phyloP scores from a whole-genome alignment of 352 stramenopile genomes.

The Phytophthora citrophthora region DNA sequence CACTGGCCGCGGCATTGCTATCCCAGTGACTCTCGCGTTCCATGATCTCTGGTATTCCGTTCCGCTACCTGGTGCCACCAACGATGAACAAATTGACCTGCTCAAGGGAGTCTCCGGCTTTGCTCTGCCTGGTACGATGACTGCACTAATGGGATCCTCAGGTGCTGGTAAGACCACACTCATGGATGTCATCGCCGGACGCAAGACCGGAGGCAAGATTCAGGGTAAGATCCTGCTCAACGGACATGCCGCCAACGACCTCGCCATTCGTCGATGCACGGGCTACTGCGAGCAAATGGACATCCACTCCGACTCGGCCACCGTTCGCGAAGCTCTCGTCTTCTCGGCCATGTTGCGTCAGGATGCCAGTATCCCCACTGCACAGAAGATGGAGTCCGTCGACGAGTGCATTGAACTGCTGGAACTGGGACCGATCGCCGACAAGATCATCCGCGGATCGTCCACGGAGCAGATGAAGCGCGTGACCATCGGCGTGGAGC shows the following conservation, averaged over 20 bases:
- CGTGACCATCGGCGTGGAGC: slow-evolving; percentile 54
- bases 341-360: slow-evolving; percentile 87
- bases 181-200: slow-evolving; percentile 33
- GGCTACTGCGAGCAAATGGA: slow-evolving; percentile 13
- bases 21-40: slow-evolving; percentile 47
- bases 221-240: slow-evolving; percentile 87
- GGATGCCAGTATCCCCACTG: slow-evolving; percentile 32
- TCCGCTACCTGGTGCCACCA: slow-evolving; percentile 25
- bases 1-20: slow-evolving; percentile 23
- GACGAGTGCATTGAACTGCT: slow-evolving; percentile 43
- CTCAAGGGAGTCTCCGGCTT: slow-evolving; percentile 54
- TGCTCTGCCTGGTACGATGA: slow-evolving; percentile 49
- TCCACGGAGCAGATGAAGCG: slow-evolving; percentile 57
- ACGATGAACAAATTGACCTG: slow-evolving; percentile 44
- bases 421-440: slow-evolving; percentile 29
- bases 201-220: slow-evolving; percentile 35
- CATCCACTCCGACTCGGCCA: slow-evolving; percentile 35
- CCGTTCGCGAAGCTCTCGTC: slow-evolving; percentile 83
- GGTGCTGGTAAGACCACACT: slow-evolving; percentile 72
- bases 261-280: slow-evolving; percentile 27
- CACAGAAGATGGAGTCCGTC: slow-evolving; percentile 40
- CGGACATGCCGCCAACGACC: slow-evolving; percentile 59
- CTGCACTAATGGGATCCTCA: slow-evolving; percentile 58
- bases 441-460: slow-evolving; percentile 45
- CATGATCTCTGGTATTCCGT: slow-evolving; percentile 53